Evolutionary conservation across 2,329 filamentous ascomycete species (phyloP).

Genomic region (Fusarium penzigii): DNA sequence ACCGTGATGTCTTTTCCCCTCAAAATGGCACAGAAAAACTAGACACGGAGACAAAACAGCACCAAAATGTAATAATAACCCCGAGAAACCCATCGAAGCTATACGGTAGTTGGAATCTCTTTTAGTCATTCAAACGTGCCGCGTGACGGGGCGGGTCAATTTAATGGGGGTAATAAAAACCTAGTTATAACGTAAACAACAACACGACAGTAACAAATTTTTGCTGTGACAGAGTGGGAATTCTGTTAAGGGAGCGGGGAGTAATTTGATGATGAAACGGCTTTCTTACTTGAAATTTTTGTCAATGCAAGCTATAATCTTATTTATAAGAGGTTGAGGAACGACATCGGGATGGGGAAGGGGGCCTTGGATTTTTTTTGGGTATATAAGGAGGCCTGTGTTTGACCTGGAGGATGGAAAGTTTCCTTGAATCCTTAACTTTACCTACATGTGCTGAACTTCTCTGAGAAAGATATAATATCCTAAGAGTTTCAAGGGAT

Average conservation of each 20-base stretch:
- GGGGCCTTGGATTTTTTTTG: too few species aligned
- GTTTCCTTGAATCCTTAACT: too few species aligned
- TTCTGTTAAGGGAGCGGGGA: neutral
- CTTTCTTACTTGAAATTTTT: too few species aligned
- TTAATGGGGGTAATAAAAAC: neutral
- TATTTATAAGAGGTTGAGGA: too few species aligned
- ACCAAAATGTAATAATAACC: slow-evolving; percentile 11
- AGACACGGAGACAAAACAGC: neutral
- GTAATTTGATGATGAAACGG: neutral
- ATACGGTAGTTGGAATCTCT: neutral
- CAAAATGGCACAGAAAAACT: neutral
- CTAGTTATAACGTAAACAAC: neutral
- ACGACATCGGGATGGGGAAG: too few species aligned
- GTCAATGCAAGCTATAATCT: too few species aligned
- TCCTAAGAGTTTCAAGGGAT: too few species aligned
- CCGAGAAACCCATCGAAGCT: neutral
- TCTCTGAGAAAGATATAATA: too few species aligned
- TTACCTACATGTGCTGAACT: too few species aligned
- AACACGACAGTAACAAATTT: neutral
- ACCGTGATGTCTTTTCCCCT: neutral
- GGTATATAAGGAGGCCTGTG: too few species aligned
- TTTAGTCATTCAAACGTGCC: neutral
- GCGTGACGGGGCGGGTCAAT: neutral
- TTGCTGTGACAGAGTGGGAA: neutral
- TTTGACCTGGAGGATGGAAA: too few species aligned